Conservation (phyloP, 495 filamentous ascomycete genomes). For the Aspergillus homomorphus region DNA sequence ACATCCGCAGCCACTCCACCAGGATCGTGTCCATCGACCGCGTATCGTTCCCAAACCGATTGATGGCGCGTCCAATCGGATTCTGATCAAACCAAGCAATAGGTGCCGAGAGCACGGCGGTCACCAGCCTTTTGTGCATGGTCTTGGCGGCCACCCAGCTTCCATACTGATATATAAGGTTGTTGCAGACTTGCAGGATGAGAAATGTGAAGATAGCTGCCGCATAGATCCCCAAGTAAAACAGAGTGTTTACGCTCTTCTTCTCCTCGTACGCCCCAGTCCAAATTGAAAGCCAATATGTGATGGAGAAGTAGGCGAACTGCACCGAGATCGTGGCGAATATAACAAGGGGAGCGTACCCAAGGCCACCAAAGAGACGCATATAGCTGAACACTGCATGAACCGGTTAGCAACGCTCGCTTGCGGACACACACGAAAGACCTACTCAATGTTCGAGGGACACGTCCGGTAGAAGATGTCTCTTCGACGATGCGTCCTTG, state of each 20-base stretch:
- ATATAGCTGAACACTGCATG: conserved; percentile 21
- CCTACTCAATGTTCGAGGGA: conserved; percentile 27
- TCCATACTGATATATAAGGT: conserved; percentile 26
- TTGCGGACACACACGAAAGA: not conserved
- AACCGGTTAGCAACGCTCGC: conserved; percentile 1
- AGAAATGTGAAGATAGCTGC: conserved; percentile 20
- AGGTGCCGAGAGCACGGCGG: conserved; percentile 68
- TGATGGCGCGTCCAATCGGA: conserved; percentile 84
- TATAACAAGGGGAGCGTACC: conserved; percentile 19
- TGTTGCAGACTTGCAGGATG: conserved; percentile 21
- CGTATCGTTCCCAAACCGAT: conserved; percentile 64
- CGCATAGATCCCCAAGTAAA: conserved; percentile 26
- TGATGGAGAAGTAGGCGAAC: conserved; percentile 25
- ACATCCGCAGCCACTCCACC: conserved; percentile 37
- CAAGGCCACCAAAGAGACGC: conserved; percentile 20
- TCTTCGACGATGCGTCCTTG: conserved; percentile 15
- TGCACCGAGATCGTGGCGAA: conserved; percentile 22
- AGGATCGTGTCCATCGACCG: conserved; percentile 64
- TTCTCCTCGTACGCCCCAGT: conserved; percentile 22
- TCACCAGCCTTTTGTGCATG: conserved; percentile 65
- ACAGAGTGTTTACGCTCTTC: conserved; percentile 15
- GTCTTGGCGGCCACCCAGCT: conserved; percentile 46
- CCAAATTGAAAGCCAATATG: conserved; percentile 30
- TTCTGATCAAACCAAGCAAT: conserved; percentile 92
- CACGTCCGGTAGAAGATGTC: conserved; percentile 22